Evolutionary conservation across 495 filamentous ascomycete species (phyloP), one percentile per base, ranked within the genome.

Genomic region (Neurospora sp.): DNA sequence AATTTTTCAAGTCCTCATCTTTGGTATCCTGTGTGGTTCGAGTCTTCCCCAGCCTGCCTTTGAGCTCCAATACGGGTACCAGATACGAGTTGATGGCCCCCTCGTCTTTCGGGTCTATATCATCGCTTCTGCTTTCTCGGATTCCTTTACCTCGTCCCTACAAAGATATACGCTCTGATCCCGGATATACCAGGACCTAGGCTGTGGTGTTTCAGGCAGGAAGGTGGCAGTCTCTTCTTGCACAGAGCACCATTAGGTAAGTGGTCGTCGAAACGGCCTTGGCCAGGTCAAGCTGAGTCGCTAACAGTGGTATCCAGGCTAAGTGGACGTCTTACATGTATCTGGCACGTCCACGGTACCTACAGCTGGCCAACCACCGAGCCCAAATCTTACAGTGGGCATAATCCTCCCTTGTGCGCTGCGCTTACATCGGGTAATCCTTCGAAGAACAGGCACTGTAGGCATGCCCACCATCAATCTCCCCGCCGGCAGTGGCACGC

Each of bases 391-490:
- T 76, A 75, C 74, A 78, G 74, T 73, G 76, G 54, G 72, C 76
- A 75, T 39, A 20, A 72, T 44, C 38, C 71, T 72, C 73, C 72
- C 72, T 49, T 35, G 39, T 38, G 38, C 62, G 27, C 74, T 71
- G 73, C 75, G 74, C 42, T 73, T 44, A 49, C 74, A 69, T 74
- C 76, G 71, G 54, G 72, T 76, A 77, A 73, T 77, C 73, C 42
- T 72, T 73, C 71, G 76, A 78, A 71, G 42, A 40, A 72, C 66
- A 73, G 71, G 38, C 80, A 71, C 76, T 78, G 80, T 77, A 83
- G 79, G 71, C 70, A 86, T 85, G 84, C 84, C 84, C 75, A 79
- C 78, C 78, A 75, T 84, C 74, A 82, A 80, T 41, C 79, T 79
- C 75, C 77, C 77, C 73, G 72, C 77, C 73, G 78, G 78, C 79